phyloP scores from a whole-genome alignment of 768 basidiomycete species.

The Kwoniella sp. region DNA sequence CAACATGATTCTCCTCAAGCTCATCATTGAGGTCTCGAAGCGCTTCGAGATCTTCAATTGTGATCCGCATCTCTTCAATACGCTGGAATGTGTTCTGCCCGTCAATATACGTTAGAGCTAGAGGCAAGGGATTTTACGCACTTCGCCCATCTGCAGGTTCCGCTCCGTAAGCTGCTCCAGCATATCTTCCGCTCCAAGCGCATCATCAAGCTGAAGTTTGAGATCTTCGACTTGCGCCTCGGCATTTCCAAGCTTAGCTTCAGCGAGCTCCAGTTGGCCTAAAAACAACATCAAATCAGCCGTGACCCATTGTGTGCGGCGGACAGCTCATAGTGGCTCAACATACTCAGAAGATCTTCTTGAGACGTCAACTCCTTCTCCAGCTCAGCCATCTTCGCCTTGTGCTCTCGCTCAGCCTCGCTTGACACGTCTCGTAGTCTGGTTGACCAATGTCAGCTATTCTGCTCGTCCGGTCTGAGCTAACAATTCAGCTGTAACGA shows the following conservation, averaged over 20 bases:
- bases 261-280: constrained; percentile 78
- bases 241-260: constrained; percentile 81
- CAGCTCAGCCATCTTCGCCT: constrained; percentile 76
- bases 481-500: constrained; percentile 27
- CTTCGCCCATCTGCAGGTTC: constrained; percentile 88
- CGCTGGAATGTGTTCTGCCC: constrained; percentile 62
- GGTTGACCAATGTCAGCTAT: neutral
- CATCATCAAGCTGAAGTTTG: constrained; percentile 90
- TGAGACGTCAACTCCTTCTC: constrained; percentile 80
- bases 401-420: constrained; percentile 83
- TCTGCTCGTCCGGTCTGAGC: neutral
- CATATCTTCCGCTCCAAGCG: constrained; percentile 93
- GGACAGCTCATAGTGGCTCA: neutral
- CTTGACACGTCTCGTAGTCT: constrained; percentile 86
- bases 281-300: constrained; percentile 25
- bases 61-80: constrained; percentile 96
- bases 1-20: constrained; percentile 91
- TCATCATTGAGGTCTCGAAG: constrained; percentile 96
- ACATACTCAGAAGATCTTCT: constrained; percentile 76
- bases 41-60: constrained; percentile 93
- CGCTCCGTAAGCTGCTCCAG: constrained; percentile 92
- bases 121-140: constrained; percentile 53
- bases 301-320: neutral
- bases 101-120: no score
- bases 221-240: constrained; percentile 91